Conservation (phyloP, 805 yeast genomes). For the Yamadazyma akitaensis region DNA sequence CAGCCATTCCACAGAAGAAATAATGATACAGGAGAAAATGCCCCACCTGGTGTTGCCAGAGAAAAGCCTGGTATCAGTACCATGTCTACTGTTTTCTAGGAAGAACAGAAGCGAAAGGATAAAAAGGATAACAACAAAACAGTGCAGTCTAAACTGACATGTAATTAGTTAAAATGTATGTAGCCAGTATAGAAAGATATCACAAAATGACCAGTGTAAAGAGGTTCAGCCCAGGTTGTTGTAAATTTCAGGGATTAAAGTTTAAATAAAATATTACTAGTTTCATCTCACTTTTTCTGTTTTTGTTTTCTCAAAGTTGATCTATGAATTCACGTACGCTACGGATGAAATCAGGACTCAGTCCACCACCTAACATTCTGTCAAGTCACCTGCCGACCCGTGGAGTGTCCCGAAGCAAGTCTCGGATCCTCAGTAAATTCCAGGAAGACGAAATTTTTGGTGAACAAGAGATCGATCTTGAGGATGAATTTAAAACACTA, state of each 20-base stretch:
- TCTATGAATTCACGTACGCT: constrained; percentile 5
- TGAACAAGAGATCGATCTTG: constrained; percentile 20
- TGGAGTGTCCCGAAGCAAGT: constrained; percentile 2
- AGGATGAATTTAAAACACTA: constrained; percentile 26
- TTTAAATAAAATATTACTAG: no score
- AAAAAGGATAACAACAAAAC: no score
- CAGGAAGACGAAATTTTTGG: constrained; percentile 28
- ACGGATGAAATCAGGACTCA: constrained; percentile 9
- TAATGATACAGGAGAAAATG: constrained; percentile 61
- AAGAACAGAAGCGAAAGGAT: background rate
- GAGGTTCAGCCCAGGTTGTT: no score
- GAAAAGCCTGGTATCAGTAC: constrained; percentile 23
- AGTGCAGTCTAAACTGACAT: no score
- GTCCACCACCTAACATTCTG: constrained; percentile 11
- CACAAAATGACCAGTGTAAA: no score
- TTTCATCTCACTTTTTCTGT: background rate
- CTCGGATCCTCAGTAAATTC: constrained; percentile 21
- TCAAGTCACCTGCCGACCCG: background rate
- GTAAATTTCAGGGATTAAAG: no score
- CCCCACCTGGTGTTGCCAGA: constrained; percentile 44
- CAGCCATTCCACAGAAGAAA: constrained; percentile 62
- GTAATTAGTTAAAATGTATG: background rate
- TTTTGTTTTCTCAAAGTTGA: background rate
- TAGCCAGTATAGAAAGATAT: background rate
- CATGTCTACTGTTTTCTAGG: constrained; percentile 14